These are phyloP conservation scores for Trypanosoma lewisi DNA, from an alignment of 208 protist genomes.

Conservation along the genomic window DNA sequence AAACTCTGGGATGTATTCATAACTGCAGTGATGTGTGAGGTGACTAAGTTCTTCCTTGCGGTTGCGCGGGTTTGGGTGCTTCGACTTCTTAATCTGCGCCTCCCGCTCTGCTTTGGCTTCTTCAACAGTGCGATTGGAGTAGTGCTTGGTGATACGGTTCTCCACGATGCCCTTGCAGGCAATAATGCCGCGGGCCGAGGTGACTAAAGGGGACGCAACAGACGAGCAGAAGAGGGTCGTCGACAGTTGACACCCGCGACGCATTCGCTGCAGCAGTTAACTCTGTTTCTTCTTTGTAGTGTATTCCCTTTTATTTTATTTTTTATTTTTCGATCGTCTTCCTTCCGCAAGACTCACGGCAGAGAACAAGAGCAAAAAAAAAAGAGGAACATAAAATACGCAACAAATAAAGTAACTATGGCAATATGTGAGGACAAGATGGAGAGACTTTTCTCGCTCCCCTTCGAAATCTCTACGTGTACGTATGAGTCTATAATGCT, in stretches of 20 bases:
- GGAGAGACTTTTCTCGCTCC: too few species aligned
- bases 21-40: slow-evolving; percentile 83
- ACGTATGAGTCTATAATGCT: neutral
- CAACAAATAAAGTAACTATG: too few species aligned
- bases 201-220: neutral
- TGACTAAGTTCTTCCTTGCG: slow-evolving; percentile 86
- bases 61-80: slow-evolving; percentile 74
- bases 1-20: slow-evolving; percentile 91
- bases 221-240: neutral
- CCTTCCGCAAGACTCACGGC: neutral
- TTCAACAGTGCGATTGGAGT: slow-evolving; percentile 76
- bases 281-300: neutral
- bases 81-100: slow-evolving; percentile 38
- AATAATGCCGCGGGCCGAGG: slow-evolving; percentile 31
- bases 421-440: too few species aligned
- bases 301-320: neutral
- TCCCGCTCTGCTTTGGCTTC: slow-evolving; percentile 71
- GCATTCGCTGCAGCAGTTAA: slow-evolving; percentile 19
- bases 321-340: neutral
- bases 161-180: slow-evolving; percentile 86
- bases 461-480: too few species aligned
- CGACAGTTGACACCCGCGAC: slow-evolving; percentile 16
- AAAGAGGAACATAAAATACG: neutral
- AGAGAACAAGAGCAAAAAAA: neutral
- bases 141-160: slow-evolving; percentile 83